Base-by-base conservation (phyloP, 2,329 filamentous ascomycete genomes). In the Phyllosticta citribraziliensis region DNA sequence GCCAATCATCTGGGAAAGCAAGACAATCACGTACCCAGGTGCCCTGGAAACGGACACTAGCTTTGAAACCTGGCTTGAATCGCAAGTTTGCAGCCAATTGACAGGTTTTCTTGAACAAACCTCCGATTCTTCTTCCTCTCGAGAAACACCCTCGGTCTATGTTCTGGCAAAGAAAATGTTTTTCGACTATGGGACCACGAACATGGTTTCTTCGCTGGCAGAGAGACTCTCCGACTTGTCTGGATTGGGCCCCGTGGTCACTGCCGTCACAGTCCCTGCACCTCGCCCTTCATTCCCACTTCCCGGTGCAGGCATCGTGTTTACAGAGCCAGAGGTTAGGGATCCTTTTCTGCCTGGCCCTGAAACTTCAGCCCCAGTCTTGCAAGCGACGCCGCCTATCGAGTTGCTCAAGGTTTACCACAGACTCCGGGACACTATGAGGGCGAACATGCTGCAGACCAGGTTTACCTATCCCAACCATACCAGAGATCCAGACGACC, bases 1-100 rank as follows among this genome's bases (percentile, higher is more conserved):
- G 47, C 95, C 95, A 0, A 91, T 99, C 64, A 86, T 96, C 47
- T 99, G 94, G 94, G 95, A 92, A 71, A 89, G 89, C 25, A 88
- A 95, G 69, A 89, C 95, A 67, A 89, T 96, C 70, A 84, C 86
- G 1, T 91, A 92, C 64, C 86, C 90, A 0, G 87, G 89, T 3
- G 80, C 84, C n/a, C 76, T 97, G 47, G 80, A 84, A 57, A 69
- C 72, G 3, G 70, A 80, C 33, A 73, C 73, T 19, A 72, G 80
- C 0, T 93, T 96, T 69, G 80, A 85, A 3, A 79, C 85, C 0
- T 95, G 91, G 77, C 75, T 96, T 14, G 78, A 82, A 58, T 78
- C 79, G 47, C 80, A 85, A 58, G 79, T 89, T 68, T 75, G 76
- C 17, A 71, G 73, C 5, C 69, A 74, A 50, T 70, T 83, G 10